A percentile compares a stretch with the other conserved stretches of the same genome.
phyloP scores from a whole-genome alignment of 352 stramenopile genomes.

The Phytophthora meadii region DNA sequence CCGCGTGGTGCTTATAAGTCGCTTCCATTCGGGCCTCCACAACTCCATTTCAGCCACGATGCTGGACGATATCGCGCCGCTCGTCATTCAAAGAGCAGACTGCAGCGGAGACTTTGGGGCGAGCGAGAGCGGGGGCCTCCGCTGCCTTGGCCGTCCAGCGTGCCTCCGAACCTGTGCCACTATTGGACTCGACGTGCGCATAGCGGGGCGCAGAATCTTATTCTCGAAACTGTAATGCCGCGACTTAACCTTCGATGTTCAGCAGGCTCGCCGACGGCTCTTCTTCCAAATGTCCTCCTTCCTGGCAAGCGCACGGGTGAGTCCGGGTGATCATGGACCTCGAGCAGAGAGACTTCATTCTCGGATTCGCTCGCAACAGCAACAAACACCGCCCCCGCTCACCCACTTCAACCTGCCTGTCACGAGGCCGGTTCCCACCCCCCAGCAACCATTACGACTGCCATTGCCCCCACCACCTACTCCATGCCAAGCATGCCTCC shows the following conservation, averaged over 20 bases:
- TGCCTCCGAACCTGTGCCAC: constrained; percentile 28
- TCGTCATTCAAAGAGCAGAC: neutral
- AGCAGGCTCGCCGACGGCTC: constrained; percentile 24
- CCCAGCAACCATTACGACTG: constrained; percentile 37
- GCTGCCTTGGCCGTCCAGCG: constrained; percentile 14
- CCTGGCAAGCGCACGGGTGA: neutral
- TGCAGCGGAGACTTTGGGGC: constrained; percentile 28
- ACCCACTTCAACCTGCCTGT: constrained; percentile 14
- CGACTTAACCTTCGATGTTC: constrained; percentile 39
- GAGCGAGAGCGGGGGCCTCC: constrained; percentile 26
- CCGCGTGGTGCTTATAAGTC: neutral
- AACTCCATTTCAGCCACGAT: constrained; percentile 5
- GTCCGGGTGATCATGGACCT: constrained; percentile 4
- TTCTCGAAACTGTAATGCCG: constrained; percentile 20
- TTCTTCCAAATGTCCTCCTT: constrained; percentile 15
- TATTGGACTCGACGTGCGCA: constrained; percentile 22
- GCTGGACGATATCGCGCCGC: constrained; percentile 16
- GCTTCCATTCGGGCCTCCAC: neutral
- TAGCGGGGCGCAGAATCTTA: constrained; percentile 32
- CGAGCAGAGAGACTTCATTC: constrained; percentile 34
- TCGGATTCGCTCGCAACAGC: constrained; percentile 33
- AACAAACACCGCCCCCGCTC: constrained; percentile 10
- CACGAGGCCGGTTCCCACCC: constrained; percentile 12
- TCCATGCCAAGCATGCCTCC: constrained; percentile 32
- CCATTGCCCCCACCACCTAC: constrained; percentile 29